These are phyloP conservation scores for Geotrichum reessii DNA, from an alignment of 1,139 yeast species.

Conservation along the genomic window DNA sequence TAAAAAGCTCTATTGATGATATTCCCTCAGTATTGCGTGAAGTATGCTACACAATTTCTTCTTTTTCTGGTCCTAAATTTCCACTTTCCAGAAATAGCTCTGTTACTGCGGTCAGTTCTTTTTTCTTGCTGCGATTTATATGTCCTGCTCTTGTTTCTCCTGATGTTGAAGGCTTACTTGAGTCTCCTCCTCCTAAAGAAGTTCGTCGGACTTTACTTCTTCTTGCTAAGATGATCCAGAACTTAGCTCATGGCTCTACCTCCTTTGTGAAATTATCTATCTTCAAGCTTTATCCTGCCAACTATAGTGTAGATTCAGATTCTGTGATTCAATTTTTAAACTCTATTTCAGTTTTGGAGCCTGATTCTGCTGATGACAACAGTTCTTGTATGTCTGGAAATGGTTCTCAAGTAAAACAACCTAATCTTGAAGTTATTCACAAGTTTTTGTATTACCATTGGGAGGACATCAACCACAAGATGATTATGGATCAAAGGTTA, in stretches of 20 bases:
- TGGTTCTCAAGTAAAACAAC: conserved; percentile 26
- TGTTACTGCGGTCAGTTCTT: conserved; percentile 74
- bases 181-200: conserved; percentile 32
- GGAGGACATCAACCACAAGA: conserved; percentile 40
- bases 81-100: conserved; percentile 46
- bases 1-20: conserved; percentile 46
- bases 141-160: conserved; percentile 88
- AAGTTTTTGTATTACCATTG: conserved; percentile 60
- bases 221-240: conserved; percentile 73
- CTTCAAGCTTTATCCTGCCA: conserved; percentile 27
- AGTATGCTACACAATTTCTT: conserved; percentile 58
- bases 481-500: conserved; percentile 27
- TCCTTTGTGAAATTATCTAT: conserved; percentile 54
- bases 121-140: conserved; percentile 67
- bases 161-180: conserved; percentile 46
- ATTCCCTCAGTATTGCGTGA: conserved; percentile 61
- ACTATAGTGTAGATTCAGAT: conserved; percentile 5
- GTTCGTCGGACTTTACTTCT: conserved; percentile 65
- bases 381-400: not conserved
- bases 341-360: conserved; percentile 19
- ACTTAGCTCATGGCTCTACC: conserved; percentile 72
- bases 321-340: conserved; percentile 12
- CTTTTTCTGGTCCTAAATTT: conserved; percentile 52
- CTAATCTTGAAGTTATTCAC: conserved; percentile 42
- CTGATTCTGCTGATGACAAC: conserved; percentile 7